Conservation (phyloP, 2,329 filamentous ascomycete genomes). For the Verticillium albo-atrum region DNA sequence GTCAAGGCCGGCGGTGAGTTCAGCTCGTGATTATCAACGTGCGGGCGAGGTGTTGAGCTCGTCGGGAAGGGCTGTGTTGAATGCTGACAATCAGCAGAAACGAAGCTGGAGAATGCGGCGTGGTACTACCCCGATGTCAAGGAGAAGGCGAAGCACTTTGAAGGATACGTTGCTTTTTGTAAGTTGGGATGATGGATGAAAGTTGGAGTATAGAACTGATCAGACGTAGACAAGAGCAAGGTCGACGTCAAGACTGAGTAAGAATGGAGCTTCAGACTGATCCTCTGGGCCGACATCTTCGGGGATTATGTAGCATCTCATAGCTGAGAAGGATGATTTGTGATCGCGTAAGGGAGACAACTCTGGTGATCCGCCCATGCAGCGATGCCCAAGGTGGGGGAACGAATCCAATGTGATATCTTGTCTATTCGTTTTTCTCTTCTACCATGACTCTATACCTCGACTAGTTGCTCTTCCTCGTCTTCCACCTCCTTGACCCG, state of each 20-base stretch:
- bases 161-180: constrained; percentile 55
- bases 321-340: too few species aligned
- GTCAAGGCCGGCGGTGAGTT: constrained; percentile 40
- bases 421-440: not conserved
- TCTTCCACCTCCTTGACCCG: constrained; percentile 39
- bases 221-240: constrained; percentile 26
- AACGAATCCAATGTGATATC: not conserved
- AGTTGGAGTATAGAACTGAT: constrained; percentile 4
- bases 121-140: constrained; percentile 54
- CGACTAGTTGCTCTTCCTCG: constrained; percentile 49
- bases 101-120: constrained; percentile 46
- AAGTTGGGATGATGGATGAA: constrained; percentile 20
- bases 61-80: not conserved
- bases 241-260: constrained; percentile 18
- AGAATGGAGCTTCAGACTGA: too few species aligned
- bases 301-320: too few species aligned
- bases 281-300: too few species aligned
- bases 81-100: constrained; percentile 23
- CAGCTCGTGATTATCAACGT: too few species aligned
- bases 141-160: constrained; percentile 44
- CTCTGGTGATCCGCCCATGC: too few species aligned
- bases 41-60: not conserved
- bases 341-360: too few species aligned
- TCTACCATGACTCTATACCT: constrained; percentile 35
- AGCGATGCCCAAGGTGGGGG: too few species aligned